Conservation (phyloP, 1,284 basidiomycete genomes). For the Cryptococcus jaspeensis region DNA sequence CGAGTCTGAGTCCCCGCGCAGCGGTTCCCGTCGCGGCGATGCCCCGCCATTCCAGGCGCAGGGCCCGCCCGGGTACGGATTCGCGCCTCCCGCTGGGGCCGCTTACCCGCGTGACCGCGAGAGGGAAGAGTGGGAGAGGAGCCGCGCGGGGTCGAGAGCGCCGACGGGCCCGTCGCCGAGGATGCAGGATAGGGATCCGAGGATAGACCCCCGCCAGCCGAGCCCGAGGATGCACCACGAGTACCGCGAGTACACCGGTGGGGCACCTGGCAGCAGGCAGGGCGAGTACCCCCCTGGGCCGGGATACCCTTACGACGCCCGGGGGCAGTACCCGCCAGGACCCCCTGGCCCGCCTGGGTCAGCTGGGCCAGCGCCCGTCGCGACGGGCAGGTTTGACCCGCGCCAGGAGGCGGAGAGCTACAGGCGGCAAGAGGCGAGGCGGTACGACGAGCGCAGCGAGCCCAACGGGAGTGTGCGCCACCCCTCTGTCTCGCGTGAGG, state of each 20-base stretch:
- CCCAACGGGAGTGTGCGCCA: slow-evolving; percentile 12
- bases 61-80: slow-evolving; percentile 23
- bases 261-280: too few relatives aligned
- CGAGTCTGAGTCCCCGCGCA: slow-evolving; percentile 34
- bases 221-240: slow-evolving; percentile 25
- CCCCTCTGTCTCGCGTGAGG: slow-evolving; percentile 22
- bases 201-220: slow-evolving; percentile 19
- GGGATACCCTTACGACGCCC: too few relatives aligned
- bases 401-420: slow-evolving; percentile 17
- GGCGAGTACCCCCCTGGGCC: too few relatives aligned
- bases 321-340: too few relatives aligned
- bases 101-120: slow-evolving; percentile 47
- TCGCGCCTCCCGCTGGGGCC: slow-evolving; percentile 11
- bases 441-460: slow-evolving; percentile 9
- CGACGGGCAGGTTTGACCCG: slow-evolving; percentile 17
- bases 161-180: slow-evolving; percentile 35
- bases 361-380: not conserved
- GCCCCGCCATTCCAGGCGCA: slow-evolving; percentile 18
- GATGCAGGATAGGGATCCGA: slow-evolving; percentile 27
- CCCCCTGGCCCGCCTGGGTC: too few relatives aligned
- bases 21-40: slow-evolving; percentile 20
- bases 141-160: slow-evolving; percentile 23
- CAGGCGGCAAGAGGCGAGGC: too few relatives aligned
- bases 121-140: slow-evolving; percentile 51
- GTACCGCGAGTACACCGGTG: too few relatives aligned